Conservation (phyloP, 2,329 filamentous ascomycete species). For the Chalaropsis ovoidea region DNA sequence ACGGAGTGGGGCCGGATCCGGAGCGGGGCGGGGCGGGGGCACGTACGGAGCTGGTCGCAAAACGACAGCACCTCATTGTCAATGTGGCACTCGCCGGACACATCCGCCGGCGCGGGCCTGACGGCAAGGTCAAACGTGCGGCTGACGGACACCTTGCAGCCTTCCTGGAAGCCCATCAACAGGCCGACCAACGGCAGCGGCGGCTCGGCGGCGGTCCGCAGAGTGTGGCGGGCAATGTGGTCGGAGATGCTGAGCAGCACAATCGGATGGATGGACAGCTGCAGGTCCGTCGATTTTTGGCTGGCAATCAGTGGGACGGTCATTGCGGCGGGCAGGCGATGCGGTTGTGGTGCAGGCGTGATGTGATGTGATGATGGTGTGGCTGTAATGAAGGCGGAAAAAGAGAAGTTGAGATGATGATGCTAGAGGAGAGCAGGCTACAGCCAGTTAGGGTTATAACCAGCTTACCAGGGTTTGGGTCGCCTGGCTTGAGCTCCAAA, state of each 20-base stretch:
- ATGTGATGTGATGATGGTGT: no score
- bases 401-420: background rate
- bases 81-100: background rate
- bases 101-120: constrained; percentile 49
- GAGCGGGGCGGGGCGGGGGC: background rate
- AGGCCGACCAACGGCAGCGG: constrained; percentile 71
- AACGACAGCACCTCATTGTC: constrained; percentile 15
- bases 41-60: constrained; percentile 13
- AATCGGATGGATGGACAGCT: constrained; percentile 80
- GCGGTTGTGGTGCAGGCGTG: no score
- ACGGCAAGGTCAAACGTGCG: constrained; percentile 71
- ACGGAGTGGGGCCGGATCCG: background rate
- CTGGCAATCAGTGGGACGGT: constrained; percentile 44
- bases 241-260: constrained; percentile 95
- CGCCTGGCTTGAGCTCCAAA: no score
- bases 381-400: background rate
- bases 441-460: background rate
- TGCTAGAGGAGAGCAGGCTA: background rate
- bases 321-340: background rate
- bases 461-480: background rate
- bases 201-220: constrained; percentile 50
- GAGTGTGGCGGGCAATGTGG: constrained; percentile 82
- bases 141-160: constrained; percentile 81
- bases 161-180: constrained; percentile 84
- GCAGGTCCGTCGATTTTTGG: constrained; percentile 61